These are phyloP conservation scores for Metschnikowia borealis DNA, from an alignment of 805 yeast genomes.

Conservation along the genomic window DNA sequence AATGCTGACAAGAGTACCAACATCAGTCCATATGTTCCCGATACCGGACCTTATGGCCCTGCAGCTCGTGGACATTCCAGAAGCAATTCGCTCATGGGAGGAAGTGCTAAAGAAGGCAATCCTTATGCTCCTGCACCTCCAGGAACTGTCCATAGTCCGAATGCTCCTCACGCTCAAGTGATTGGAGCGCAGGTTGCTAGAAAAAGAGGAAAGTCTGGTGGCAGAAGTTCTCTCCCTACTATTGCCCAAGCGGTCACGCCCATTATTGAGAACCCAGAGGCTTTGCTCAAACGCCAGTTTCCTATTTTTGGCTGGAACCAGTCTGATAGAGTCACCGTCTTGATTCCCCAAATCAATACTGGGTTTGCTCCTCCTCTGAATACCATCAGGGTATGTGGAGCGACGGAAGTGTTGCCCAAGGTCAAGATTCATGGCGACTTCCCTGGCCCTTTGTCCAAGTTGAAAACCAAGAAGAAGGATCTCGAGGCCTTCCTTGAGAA, in stretches of 20 bases:
- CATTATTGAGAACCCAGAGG: slow-evolving; percentile 47
- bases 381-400: slow-evolving; percentile 33
- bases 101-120: slow-evolving; percentile 35
- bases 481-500: slow-evolving; percentile 56
- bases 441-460: slow-evolving; percentile 64
- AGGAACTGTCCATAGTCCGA: slow-evolving; percentile 11
- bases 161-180: slow-evolving; percentile 14
- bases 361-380: slow-evolving; percentile 29
- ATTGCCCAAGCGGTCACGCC: slow-evolving; percentile 4
- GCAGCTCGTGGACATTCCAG: slow-evolving; percentile 35
- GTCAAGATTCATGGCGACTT: slow-evolving; percentile 34
- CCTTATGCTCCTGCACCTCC: slow-evolving; percentile 38
- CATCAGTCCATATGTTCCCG: slow-evolving; percentile 41
- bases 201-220: slow-evolving; percentile 11
- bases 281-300: slow-evolving; percentile 58
- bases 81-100: slow-evolving; percentile 39
- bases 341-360: slow-evolving; percentile 24
- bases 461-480: slow-evolving; percentile 61
- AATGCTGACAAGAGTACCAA: slow-evolving; percentile 20
- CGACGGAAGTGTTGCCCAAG: slow-evolving; percentile 19
- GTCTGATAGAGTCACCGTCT: slow-evolving; percentile 25
- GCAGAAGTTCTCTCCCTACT: slow-evolving; percentile 7
- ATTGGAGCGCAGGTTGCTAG: slow-evolving; percentile 6
- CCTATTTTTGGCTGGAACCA: slow-evolving; percentile 68
- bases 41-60: slow-evolving; percentile 44